Evolutionary conservation across 345 rosid genomes (phyloP).

Genomic region (Citrus australasica): DNA sequence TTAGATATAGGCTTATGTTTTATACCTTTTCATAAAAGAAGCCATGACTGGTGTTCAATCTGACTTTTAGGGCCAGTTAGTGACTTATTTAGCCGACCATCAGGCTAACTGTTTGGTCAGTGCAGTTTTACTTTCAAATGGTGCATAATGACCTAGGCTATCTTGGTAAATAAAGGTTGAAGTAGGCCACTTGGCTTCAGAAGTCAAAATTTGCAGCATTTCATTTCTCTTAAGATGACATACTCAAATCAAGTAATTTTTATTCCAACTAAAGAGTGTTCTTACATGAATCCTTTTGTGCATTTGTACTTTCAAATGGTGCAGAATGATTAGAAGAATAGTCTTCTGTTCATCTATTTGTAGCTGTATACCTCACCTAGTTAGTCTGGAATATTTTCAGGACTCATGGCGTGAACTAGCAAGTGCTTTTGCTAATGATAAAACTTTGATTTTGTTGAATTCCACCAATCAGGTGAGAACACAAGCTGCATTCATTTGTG

Average conservation of each 20-base stretch:
- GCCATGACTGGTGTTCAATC: neutral
- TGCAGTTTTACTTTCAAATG: neutral
- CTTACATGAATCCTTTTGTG: neutral
- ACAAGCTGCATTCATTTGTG: slow-evolving; percentile 10
- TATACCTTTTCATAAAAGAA: neutral
- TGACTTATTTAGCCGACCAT: too few relatives aligned
- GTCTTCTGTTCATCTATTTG: neutral
- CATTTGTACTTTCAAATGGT: neutral
- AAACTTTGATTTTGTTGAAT: slow-evolving; percentile 65
- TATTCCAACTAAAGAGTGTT: neutral
- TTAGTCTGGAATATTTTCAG: slow-evolving; percentile 40
- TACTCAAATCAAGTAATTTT: neutral
- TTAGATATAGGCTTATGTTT: neutral
- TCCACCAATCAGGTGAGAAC: slow-evolving; percentile 77
- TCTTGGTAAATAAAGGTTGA: neutral
- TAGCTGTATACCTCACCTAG: neutral
- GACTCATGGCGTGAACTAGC: slow-evolving; percentile 90
- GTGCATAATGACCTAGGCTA: neutral
- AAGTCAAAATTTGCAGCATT: neutral
- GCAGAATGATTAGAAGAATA: neutral
- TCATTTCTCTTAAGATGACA: neutral
- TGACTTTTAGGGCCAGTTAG: neutral
- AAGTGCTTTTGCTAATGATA: slow-evolving; percentile 83
- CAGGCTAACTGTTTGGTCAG: neutral
- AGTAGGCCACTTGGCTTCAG: neutral